Base-by-base conservation (phyloP, 2,329 filamentous ascomycete species). In the Apiospora hydei region DNA sequence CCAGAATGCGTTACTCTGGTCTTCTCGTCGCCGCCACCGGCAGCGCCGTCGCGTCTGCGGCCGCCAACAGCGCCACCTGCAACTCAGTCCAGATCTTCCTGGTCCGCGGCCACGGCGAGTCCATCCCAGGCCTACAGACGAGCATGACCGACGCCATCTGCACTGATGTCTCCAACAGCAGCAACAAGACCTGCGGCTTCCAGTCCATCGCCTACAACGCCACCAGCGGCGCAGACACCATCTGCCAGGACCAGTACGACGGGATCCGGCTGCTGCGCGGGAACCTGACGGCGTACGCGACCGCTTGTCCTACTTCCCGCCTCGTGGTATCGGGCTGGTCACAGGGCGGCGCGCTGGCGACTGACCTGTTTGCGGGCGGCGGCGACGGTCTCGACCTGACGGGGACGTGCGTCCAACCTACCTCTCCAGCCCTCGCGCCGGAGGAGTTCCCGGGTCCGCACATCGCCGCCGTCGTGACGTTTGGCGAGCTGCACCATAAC, bases 401-500 rank as follows among this genome's bases (percentile, higher is more conserved):
- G 10, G 67, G 46, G 16, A 51, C 24, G 14, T 69, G 67, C 30
- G 46, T 34, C 6, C 67, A 69, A 47, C 67, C 67, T 30, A 10
- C 4, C 1, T 34, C 46, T 1, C 18, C 44, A 3, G 26, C 67
- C 47, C 67, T 69, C 8, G 67, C 26, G 26, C 67, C 67, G 16
- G 46, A 47, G 26, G 67, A 30, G 26, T 53, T 53, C 34, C 46
- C 47, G n/a, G 67, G 26, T 26, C 16, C 26, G n/a, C 16, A n/a
- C 26, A 4, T 69, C 67, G 67, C 47, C 10, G 67, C 67, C 30
- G 47, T 69, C 46, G 67, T 69, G 44, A 53, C 67, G 8, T 69
- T 69, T 51, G 67, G 67, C 67, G 67, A 53, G 67, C 67, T 69
- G 46, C 67, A 69, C 67, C 67, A 69, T 21, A 69, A 69, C 21